Evolutionary conservation across 2,329 filamentous ascomycete genomes (phyloP), one percentile per base, ranked within the genome.

Genomic region (Fusarium oligoseptatum): DNA sequence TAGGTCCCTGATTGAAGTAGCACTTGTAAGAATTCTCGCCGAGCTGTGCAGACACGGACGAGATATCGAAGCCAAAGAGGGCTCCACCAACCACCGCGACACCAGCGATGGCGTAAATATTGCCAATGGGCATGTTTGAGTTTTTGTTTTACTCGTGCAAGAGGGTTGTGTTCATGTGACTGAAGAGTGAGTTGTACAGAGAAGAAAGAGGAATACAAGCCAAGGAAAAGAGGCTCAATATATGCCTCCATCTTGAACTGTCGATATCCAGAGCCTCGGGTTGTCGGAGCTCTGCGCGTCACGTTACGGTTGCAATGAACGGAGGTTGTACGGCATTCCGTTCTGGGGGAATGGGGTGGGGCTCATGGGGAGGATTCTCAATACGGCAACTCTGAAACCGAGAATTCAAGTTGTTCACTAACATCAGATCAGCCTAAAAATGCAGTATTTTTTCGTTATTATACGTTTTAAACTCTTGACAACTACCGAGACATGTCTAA

Each of bases 1-100:
- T 70, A 5, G 80, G 80, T 0, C 81, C 82, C 32, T 84, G 80
- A 63, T 84, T 84, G 73, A 84, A 84, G 66, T 83, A 84, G 64
- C 82, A 84, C 43, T 78, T 79, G 64, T 84, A 84, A 24, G 81
- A 80, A 60, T 83, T 80, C 74, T 81, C 80, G 55, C 80, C 79
- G 34, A 79, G 60, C 7, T 78, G 76, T 12, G 76, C 76, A 17
- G 76, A 78, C 2, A 78, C 70, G 2, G 76, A 78, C 7, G 76
- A 78, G 41, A 78, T 78, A 3, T 78, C 76, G 20, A 78, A 78
- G 27, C 76, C 76, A 64, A 78, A 78, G 6, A 78, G 76, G 60
- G 76, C 76, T 15, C 76, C 76, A 36, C 76, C 76, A 9, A 78
- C 66, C 14, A 78, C 76, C 27, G 76, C 52, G 50, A 74, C 73